Base-by-base conservation (phyloP, 1,284 basidiomycete species). In the Cryptococcus sp. region DNA sequence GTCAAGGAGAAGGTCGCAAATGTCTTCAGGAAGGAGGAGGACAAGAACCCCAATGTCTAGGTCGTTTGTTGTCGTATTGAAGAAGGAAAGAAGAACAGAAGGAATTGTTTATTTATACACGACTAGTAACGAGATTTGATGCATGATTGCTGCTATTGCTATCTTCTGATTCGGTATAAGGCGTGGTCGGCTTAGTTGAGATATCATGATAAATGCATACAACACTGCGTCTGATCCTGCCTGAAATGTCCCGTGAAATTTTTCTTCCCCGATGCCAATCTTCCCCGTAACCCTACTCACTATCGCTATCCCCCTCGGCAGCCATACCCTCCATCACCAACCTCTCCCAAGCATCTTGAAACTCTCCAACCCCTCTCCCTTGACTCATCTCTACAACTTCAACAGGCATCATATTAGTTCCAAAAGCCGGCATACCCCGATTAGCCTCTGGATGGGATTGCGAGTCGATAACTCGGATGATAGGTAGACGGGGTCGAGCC, bases 351-450 rank as follows among this genome's bases (percentile, higher is more conserved):
- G 67, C 68, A 37, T 62, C 55, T 41, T 60, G 81, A 70, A 96
- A 93, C 54, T 87, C 85, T 34, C 80, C 78, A 31, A 91, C 80
- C 57, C 81, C 81, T 45, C 80, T 79, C 2, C 91, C 91, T 48
- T 80, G 81, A 61, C 88, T 86, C 66, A 94, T 75, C 48, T 81
- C 82, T 19, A 96, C 77, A 13, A 89, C 87, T 66, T 98, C 93
- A 37, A 88, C 79, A 2, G 93, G 94, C 16, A 94, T 80, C 87
- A 94, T 94, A 68, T 96, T 97, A 64, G 88, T 85, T 59, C 87
- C 85, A 66, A 91, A 81, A 1, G 81, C 78, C 1, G 91, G 89
- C 2, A 83, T 82, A 57, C 83, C 87, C 48, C 79, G 77, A 28
- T 75, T 79, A 0, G 82, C 85, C 2, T 78, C 81, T 1, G 84